Evolutionary conservation across 2,329 filamentous ascomycete species (phyloP).

Genomic region (Blastomyces parvus): DNA sequence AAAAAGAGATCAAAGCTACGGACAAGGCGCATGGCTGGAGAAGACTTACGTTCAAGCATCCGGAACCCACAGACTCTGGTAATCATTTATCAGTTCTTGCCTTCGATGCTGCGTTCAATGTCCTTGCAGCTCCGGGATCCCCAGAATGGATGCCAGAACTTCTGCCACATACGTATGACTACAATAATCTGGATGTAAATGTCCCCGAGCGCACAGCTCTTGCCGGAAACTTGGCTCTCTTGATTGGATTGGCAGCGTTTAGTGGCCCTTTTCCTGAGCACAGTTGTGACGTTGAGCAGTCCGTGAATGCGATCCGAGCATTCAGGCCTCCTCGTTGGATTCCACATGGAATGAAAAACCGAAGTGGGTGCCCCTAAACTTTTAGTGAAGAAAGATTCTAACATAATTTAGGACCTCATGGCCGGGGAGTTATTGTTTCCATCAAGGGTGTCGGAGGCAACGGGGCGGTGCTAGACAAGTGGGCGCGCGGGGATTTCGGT

Average conservation of each 20-base stretch:
- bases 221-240: conserved; percentile 17
- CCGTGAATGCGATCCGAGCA: conserved; percentile 10
- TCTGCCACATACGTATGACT: conserved; percentile 16
- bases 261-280: conserved; percentile 10
- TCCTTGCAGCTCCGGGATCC: conserved; percentile 17
- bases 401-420: conserved; percentile 2
- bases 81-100: conserved; percentile 13
- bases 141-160: conserved; percentile 18
- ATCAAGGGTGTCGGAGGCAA: conserved; percentile 3
- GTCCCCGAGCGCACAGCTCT: conserved; percentile 6
- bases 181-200: background rate
- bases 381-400: background rate
- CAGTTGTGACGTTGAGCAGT: background rate
- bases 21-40: conserved; percentile 13
- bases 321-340: conserved; percentile 17
- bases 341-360: conserved; percentile 6
- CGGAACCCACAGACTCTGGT: background rate
- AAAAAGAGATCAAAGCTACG: background rate
- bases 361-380: conserved; percentile 13
- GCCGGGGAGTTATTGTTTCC: conserved; percentile 16
- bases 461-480: background rate
- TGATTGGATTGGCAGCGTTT: conserved; percentile 20
- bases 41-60: conserved; percentile 13
- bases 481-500: background rate
- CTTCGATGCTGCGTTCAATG: conserved; percentile 10